These are phyloP conservation scores for Allomyces arbusculus DNA, from an alignment of 192 early-diverging fungal species.

Conservation along the genomic window DNA sequence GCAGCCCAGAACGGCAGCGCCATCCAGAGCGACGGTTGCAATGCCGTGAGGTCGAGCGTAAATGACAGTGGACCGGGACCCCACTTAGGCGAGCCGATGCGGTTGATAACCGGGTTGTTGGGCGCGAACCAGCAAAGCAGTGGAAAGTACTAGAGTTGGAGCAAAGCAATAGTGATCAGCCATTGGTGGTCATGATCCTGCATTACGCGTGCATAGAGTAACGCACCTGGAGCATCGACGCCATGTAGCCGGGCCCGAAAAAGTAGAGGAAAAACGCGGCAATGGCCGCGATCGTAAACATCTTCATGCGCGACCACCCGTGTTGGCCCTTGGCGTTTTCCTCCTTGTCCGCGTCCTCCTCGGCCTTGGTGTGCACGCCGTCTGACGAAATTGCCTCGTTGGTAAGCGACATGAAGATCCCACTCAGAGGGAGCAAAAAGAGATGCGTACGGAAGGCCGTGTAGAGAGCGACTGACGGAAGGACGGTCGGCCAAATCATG, in stretches of 20 bases:
- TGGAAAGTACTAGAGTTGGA: constrained; percentile 36
- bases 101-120: not conserved
- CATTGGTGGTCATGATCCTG: too few relatives aligned
- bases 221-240: too few relatives aligned
- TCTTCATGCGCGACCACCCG: constrained; percentile 18
- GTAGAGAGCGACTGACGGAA: constrained; percentile 22
- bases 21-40: constrained; percentile 28
- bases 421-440: too few relatives aligned
- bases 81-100: constrained; percentile 5
- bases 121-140: constrained; percentile 17
- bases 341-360: not conserved
- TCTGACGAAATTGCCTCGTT: constrained; percentile 3
- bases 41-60: constrained; percentile 23
- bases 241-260: constrained; percentile 38
- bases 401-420: constrained; percentile 21
- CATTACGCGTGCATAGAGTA: too few relatives aligned
- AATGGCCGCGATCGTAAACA: constrained; percentile 25
- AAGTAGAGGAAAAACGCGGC: constrained; percentile 29
- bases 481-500: constrained; percentile 30
- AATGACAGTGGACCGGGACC: constrained; percentile 17
- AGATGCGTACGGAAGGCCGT: constrained; percentile 8
- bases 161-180: constrained; percentile 20
- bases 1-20: constrained; percentile 46
- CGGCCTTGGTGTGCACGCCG: not conserved
- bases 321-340: not conserved